Evolutionary conservation across 2,329 filamentous ascomycete genomes (phyloP).

Genomic region (Xylaria sp.): DNA sequence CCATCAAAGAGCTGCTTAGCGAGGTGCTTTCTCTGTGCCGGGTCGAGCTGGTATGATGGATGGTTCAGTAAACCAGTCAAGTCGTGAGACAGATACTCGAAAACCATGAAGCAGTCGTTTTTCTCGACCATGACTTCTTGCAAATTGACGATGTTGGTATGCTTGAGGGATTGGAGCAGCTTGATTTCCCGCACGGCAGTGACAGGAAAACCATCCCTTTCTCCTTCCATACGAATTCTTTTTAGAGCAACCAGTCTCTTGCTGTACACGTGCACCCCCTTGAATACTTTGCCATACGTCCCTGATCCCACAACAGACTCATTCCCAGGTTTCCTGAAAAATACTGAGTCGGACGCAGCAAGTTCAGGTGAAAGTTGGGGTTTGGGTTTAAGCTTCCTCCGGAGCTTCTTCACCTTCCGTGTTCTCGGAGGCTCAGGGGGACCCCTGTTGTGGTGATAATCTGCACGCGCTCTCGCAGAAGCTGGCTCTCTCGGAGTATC

Average conservation of each 20-base stretch:
- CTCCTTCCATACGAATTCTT: conserved; percentile 91
- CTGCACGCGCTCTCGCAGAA: conserved; percentile 35
- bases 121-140: conserved; percentile 97
- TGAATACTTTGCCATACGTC: conserved; percentile 95
- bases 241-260: conserved; percentile 83
- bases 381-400: conserved; percentile 71
- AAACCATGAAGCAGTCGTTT: conserved; percentile 99
- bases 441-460: conserved; percentile 33
- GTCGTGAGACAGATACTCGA: conserved; percentile 96
- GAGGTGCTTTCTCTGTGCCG: conserved; percentile 88
- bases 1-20: conserved; percentile 92
- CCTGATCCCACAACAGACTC: conserved; percentile 95
- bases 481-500: conserved; percentile 38
- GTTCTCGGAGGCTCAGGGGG: conserved; percentile 52
- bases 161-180: conserved; percentile 81
- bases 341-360: conserved; percentile 82
- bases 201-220: conserved; percentile 87
- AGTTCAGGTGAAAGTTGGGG: conserved; percentile 74
- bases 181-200: conserved; percentile 92
- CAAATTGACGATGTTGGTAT: conserved; percentile 79
- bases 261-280: conserved; percentile 90
- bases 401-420: conserved; percentile 67
- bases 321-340: conserved; percentile 94
- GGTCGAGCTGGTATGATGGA: conserved; percentile 82
- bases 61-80: conserved; percentile 94